These are phyloP conservation scores for Petrea volubilis DNA, from an alignment of 257 asterid genomes.

Conservation along the genomic window DNA sequence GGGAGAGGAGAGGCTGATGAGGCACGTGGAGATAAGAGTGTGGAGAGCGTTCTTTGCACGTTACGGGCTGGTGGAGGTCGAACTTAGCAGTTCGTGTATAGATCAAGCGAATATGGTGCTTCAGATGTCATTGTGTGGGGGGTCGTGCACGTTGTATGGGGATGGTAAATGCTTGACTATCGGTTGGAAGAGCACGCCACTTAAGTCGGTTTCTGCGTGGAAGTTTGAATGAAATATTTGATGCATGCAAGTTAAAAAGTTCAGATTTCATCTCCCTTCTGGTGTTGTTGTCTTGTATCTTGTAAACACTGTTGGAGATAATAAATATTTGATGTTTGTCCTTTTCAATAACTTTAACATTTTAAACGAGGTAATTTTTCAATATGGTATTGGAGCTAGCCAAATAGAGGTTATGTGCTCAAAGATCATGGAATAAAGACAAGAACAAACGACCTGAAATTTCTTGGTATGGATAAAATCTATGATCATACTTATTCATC, in stretches of 20 bases:
- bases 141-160: conserved; percentile 37
- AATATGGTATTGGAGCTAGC: too few relatives aligned
- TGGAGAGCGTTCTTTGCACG: conserved; percentile 48
- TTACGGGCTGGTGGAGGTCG: conserved; percentile 30
- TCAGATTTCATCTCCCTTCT: neutral
- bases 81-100: conserved; percentile 34
- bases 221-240: conserved; percentile 16
- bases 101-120: conserved; percentile 41
- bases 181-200: conserved; percentile 62
- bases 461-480: too few relatives aligned
- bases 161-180: conserved; percentile 40
- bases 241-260: neutral
- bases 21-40: conserved; percentile 35
- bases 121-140: conserved; percentile 29
- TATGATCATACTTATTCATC: too few relatives aligned
- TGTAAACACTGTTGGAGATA: too few relatives aligned
- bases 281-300: neutral
- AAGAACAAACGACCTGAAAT: too few relatives aligned
- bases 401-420: too few relatives aligned
- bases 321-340: too few relatives aligned
- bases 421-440: too few relatives aligned
- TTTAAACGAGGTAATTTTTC: too few relatives aligned
- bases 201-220: conserved; percentile 47
- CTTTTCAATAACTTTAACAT: too few relatives aligned
- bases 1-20: conserved; percentile 38